Evolutionary conservation across 306 rosid species (phyloP).

Genomic region (Mucuna pruriens): DNA sequence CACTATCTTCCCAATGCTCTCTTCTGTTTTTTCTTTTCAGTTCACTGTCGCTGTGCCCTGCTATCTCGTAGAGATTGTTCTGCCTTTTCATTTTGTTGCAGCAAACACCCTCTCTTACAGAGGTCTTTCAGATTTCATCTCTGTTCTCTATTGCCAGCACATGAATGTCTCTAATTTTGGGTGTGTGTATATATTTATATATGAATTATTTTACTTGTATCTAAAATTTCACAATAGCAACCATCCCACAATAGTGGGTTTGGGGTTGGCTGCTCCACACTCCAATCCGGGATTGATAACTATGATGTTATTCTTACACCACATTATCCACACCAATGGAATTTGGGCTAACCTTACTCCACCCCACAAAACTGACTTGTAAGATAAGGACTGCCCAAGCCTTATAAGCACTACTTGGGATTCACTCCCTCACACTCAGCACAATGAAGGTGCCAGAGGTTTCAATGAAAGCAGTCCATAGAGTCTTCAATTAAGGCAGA

Average conservation of each 20-base stretch:
- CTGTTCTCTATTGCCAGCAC: background rate
- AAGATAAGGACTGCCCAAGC: too few species aligned
- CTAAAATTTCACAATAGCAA: background rate
- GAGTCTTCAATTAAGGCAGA: too few species aligned
- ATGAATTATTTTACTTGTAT: background rate
- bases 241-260: background rate
- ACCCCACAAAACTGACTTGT: too few species aligned
- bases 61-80: background rate
- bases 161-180: background rate
- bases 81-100: background rate
- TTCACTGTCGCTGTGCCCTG: background rate
- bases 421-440: too few species aligned
- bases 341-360: too few species aligned
- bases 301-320: too few species aligned
- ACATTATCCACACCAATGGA: too few species aligned
- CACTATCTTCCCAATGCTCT: too few species aligned
- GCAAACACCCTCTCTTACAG: background rate
- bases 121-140: background rate
- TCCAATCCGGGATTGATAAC: background rate
- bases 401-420: too few species aligned
- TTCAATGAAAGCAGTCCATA: too few species aligned
- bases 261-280: background rate
- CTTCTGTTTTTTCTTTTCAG: background rate
- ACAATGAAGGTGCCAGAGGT: too few species aligned
- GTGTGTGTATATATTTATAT: too few species aligned